A percentile compares a stretch with the other conserved stretches of the same genome.
Evolutionary conservation across 2,329 filamentous ascomycete genomes (phyloP).

Genomic region (Cylindrodendrum hubeiense): DNA sequence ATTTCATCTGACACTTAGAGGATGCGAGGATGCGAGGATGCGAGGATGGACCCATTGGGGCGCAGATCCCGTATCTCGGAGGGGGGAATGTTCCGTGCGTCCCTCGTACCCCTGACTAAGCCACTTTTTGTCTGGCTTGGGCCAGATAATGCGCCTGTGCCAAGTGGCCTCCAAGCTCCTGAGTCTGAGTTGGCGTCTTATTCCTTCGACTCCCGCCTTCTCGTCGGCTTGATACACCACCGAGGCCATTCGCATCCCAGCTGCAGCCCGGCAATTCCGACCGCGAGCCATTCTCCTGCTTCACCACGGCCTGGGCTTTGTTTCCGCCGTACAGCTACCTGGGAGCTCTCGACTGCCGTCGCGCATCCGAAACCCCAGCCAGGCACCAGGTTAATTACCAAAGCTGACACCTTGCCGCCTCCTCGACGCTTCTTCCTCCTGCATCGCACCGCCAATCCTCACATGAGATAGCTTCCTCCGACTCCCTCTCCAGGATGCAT

Average conservation of each 20-base stretch:
- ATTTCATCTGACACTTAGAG: not conserved
- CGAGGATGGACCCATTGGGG: not conserved
- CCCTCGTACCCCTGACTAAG: slow-evolving; percentile 42
- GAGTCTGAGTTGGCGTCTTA: slow-evolving; percentile 37
- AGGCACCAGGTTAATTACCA: slow-evolving; percentile 8
- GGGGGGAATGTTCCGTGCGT: slow-evolving; percentile 31
- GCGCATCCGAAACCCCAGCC: slow-evolving; percentile 36
- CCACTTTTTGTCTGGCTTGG: slow-evolving; percentile 31
- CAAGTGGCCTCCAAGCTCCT: slow-evolving; percentile 41
- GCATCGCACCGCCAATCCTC: slow-evolving; percentile 25
- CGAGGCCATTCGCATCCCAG: slow-evolving; percentile 16
- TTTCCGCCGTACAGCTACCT: slow-evolving; percentile 4
- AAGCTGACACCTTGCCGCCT: slow-evolving; percentile 32
- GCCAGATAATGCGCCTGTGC: slow-evolving; percentile 41
- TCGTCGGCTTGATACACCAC: slow-evolving; percentile 34
- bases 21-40: not conserved
- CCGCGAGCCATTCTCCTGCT: not conserved
- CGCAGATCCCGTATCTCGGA: slow-evolving; percentile 15
- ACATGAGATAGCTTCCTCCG: slow-evolving; percentile 43
- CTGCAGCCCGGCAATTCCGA: slow-evolving; percentile 7
- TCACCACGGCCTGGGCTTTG: not conserved
- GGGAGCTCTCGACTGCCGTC: slow-evolving; percentile 17
- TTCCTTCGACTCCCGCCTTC: slow-evolving; percentile 36
- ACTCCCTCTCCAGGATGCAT: slow-evolving; percentile 55
- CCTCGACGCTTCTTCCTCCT: slow-evolving; percentile 27